phyloP scores from a whole-genome alignment of 2,329 filamentous ascomycete species.

The Pestalotiopsis sp. region DNA sequence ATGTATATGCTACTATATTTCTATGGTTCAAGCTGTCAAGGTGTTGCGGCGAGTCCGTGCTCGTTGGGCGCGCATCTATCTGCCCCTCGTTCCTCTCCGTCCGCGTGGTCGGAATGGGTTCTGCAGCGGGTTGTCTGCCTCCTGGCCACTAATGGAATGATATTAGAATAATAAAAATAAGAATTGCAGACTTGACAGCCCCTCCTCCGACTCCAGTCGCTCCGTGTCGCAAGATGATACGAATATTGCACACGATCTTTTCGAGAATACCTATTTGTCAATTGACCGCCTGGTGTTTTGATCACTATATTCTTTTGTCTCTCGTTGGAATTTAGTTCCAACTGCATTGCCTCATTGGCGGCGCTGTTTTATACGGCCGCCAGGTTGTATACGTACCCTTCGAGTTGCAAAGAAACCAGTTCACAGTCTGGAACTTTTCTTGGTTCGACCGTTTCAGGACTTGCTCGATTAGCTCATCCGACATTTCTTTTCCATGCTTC shows the following conservation, averaged over 20 bases:
- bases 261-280: background rate
- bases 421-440: background rate
- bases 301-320: background rate
- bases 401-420: background rate
- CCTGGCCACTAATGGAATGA: background rate
- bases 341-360: constrained; percentile 3
- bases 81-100: background rate
- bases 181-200: background rate
- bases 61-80: background rate
- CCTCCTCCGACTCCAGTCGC: background rate
- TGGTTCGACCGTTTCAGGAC: constrained; percentile 8
- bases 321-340: background rate
- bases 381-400: background rate
- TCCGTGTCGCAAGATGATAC: constrained; percentile 5
- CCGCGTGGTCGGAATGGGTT: background rate
- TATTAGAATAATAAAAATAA: background rate
- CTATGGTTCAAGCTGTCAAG: background rate
- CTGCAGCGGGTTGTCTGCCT: background rate
- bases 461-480: constrained; percentile 6
- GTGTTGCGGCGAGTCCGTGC: background rate
- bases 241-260: constrained; percentile 7
- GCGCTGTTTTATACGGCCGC: background rate
- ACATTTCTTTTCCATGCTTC: background rate
- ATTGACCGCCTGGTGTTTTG: background rate
- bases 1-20: background rate